Evolutionary conservation across 345 rosid genomes (phyloP).

Genomic region (Sonneratia caseolaris): DNA sequence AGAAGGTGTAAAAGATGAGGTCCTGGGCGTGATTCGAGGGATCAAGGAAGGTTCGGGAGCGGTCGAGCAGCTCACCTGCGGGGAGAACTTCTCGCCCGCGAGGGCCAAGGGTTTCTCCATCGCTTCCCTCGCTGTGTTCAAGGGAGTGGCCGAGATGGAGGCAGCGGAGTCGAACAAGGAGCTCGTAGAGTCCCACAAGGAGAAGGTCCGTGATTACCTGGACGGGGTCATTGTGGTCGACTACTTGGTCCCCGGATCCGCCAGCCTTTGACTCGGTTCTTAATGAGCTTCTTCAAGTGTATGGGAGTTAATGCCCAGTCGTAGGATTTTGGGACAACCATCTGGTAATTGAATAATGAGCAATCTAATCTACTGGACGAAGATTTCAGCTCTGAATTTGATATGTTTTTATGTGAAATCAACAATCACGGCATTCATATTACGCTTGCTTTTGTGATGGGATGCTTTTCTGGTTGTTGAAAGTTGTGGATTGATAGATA

Average conservation of each 20-base stretch:
- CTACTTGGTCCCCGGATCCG: slow-evolving; percentile 29
- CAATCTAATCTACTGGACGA: background rate
- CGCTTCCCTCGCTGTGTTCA: slow-evolving; percentile 51
- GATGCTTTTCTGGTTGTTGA: background rate
- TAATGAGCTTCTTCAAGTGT: background rate
- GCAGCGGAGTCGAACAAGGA: slow-evolving; percentile 28
- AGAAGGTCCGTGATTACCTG: slow-evolving; percentile 39
- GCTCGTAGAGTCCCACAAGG: slow-evolving; percentile 34
- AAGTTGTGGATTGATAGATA: background rate
- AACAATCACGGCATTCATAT: background rate
- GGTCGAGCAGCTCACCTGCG: slow-evolving; percentile 42
- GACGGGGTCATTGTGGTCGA: slow-evolving; percentile 61
- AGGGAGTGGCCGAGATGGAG: slow-evolving; percentile 32
- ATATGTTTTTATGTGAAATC: background rate
- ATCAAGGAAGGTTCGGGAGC: slow-evolving; percentile 30
- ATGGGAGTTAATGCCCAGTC: background rate
- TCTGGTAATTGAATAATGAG: background rate
- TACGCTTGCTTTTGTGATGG: background rate
- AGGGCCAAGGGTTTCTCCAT: slow-evolving; percentile 66
- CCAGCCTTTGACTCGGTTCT: slow-evolving; percentile 1
- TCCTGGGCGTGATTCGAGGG: slow-evolving; percentile 38
- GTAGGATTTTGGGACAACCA: background rate
- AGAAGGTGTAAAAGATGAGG: slow-evolving; percentile 39
- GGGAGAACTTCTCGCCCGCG: slow-evolving; percentile 71
- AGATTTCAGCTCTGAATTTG: background rate